Conservation (phyloP, 2,329 filamentous ascomycete species). For the Plectosphaerella sp. region DNA sequence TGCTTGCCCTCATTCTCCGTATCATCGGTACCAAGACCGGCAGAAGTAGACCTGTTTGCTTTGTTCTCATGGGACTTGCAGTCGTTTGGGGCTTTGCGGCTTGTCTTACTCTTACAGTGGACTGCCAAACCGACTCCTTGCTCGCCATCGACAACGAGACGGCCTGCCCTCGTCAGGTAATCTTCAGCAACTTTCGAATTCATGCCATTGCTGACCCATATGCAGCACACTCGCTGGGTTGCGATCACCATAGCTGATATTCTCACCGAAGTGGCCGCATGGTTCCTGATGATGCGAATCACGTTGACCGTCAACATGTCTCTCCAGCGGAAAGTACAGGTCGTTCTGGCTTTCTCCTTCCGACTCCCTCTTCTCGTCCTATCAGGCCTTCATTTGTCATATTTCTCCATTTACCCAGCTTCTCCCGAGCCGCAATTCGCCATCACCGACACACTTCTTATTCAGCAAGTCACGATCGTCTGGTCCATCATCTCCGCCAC, state of each 20-base stretch:
- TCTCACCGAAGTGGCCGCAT: conserved; percentile 12
- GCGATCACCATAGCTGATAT: conserved; percentile 11
- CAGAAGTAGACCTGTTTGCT: conserved; percentile 6
- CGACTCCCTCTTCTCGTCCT: conserved; percentile 13
- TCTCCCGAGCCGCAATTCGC: conserved; percentile 11
- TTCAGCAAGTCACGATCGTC: conserved; percentile 14
- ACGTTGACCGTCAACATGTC: conserved; percentile 13
- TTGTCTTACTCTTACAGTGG: conserved; percentile 1
- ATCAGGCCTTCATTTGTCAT: conserved; percentile 7
- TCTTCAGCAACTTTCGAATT: background rate
- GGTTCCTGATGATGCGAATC: conserved; percentile 10
- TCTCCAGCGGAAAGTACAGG: conserved; percentile 9
- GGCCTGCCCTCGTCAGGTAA: conserved; percentile 8
- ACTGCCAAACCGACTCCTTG: conserved; percentile 3
- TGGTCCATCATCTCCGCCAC: conserved; percentile 16
- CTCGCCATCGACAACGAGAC: conserved; percentile 1
- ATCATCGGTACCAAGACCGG: conserved; percentile 11
- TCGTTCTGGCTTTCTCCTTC: conserved; percentile 15
- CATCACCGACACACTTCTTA: conserved; percentile 9
- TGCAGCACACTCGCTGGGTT: conserved; percentile 7
- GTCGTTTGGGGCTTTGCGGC: conserved; percentile 8
- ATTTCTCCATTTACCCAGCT: conserved; percentile 5
- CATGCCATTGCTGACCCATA: background rate
- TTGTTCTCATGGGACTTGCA: conserved; percentile 7
- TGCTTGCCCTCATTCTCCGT: conserved; percentile 11